A percentile compares a stretch with the other conserved stretches of the same genome.
These are phyloP conservation scores for Phytophthora europaea DNA, from an alignment of 352 stramenopile species.

Conservation along the genomic window DNA sequence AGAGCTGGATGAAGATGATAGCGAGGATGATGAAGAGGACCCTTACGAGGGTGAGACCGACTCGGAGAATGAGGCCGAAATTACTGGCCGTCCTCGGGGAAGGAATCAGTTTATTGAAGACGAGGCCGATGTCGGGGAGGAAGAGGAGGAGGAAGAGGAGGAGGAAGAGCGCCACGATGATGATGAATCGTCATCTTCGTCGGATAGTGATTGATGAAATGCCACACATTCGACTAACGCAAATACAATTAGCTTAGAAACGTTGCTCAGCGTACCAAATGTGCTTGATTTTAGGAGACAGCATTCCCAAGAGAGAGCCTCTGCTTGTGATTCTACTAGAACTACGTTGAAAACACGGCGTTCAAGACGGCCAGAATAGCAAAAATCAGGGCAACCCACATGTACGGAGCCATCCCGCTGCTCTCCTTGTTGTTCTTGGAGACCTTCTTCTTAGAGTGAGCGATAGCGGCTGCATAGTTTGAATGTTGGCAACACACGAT, in stretches of 20 bases:
- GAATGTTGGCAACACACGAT: not conserved
- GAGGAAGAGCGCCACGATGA: slow-evolving; percentile 33
- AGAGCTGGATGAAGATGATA: slow-evolving; percentile 51
- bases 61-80: slow-evolving; percentile 69
- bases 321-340: not conserved
- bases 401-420: slow-evolving; percentile 39
- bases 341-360: slow-evolving; percentile 37
- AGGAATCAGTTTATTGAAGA: slow-evolving; percentile 84
- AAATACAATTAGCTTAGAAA: slow-evolving; percentile 14
- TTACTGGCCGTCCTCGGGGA: slow-evolving; percentile 29
- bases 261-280: not conserved
- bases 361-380: slow-evolving; percentile 50
- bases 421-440: slow-evolving; percentile 49
- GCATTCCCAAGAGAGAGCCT: not conserved
- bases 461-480: slow-evolving; percentile 60
- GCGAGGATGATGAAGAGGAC: slow-evolving; percentile 52
- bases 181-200: slow-evolving; percentile 28
- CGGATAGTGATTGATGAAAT: slow-evolving; percentile 39
- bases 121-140: slow-evolving; percentile 78
- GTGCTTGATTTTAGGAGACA: not conserved
- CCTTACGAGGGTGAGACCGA: slow-evolving; percentile 72
- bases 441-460: slow-evolving; percentile 76
- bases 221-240: not conserved
- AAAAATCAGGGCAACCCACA: slow-evolving; percentile 55
- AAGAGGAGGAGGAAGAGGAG: slow-evolving; percentile 49